Evolutionary conservation across 345 rosid genomes (phyloP), one percentile per base, ranked within the genome.

Genomic region (Heritiera littoralis): DNA sequence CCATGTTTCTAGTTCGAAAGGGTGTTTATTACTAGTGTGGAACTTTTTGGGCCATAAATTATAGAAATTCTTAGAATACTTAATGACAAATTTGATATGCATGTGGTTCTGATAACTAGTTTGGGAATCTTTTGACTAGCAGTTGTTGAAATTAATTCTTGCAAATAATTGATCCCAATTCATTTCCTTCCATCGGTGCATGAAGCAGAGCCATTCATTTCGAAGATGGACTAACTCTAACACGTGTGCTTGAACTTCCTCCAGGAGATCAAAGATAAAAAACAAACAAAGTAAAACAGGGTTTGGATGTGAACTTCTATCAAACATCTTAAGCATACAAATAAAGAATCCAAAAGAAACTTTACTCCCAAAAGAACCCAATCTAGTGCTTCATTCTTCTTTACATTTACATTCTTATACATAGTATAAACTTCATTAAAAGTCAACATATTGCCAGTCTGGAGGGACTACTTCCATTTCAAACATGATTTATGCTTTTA

Each of bases 281-380:
- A 56, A 56, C 28, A 54, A 69, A 55, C 20, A 18, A 55, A 55
- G 9, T 35, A 54, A 52, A 17, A 56, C 3, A 7, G 61, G 13
- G 17, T 73, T 74, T 58, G 51, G 64, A 74, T 74, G 77, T 11
- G 77, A 74, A 56, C 75, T 74, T 55, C 45, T 55, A 20, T 74
- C 77, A 13, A 55, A 55, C 76, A 73, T 18, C 64, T 35, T 73
- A 35, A 73, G 32, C 11, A 55, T 38, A 52, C 58, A 48, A 2
- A 28, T 28, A 7, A 51, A 70, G 7, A 8, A 70, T 54, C 9
- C 63, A 30, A 17, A 72, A 17, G 14, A 69, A 46, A 35, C 1
- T 1, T 35, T 3, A 2, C 38, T 52, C 20, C 45, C 45, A 52
- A 72, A 14, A 51, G 49, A 40, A 23, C 55, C 13, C 49, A 55